Base-by-base conservation (phyloP, 2,329 filamentous ascomycete genomes). In the Penicillium sp. region DNA sequence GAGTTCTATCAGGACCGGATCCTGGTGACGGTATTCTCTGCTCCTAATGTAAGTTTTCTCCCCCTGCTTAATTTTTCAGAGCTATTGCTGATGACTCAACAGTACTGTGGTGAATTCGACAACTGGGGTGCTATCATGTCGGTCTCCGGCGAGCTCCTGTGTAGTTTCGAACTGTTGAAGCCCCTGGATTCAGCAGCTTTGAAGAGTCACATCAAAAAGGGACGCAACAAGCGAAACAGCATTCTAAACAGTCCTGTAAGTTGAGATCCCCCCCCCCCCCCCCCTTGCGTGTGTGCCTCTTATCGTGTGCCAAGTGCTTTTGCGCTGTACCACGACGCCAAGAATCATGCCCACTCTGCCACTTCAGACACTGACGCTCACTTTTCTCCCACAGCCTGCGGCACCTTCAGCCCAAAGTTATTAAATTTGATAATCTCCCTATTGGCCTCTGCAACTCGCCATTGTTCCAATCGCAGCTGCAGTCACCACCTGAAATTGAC, bases 51-150 rank as follows among this genome's bases (percentile, higher is more conserved):
- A 79, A 82, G 90, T 82, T 59, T 29, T 29, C 34, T 43, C 23
- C 36, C 24, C 8, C 4, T 24, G 3, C 21, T 4, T 7, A 7
- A 21, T 29, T 5, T 26, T 13, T 12, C 13, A 23, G 16, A 33
- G 7, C 15, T 2, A 26, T 46, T 28, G 26, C 43, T 65, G 60
- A 69, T 71, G 60, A 62, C 21, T 51, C 42, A 38, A n/a, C 34
- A 95, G 89, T 97, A 99, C 69, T 99, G 94, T 66, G 94, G 94
- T 61, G 94, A 99, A 73, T 99, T 99, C 62, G 94, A 99, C 70
- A 99, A 99, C 60, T 97, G 94, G 90, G 94, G 94, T 18, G 94
- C 94, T 13, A 92, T 97, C 61, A 99, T 99, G 94, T 96, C 93
- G 2, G 94, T 99, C 21, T 96, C 91, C 1, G 85, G 84, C 13